Evolutionary conservation across 2,329 filamentous ascomycete species (phyloP).

Genomic region (Chaetomium olivaceum): DNA sequence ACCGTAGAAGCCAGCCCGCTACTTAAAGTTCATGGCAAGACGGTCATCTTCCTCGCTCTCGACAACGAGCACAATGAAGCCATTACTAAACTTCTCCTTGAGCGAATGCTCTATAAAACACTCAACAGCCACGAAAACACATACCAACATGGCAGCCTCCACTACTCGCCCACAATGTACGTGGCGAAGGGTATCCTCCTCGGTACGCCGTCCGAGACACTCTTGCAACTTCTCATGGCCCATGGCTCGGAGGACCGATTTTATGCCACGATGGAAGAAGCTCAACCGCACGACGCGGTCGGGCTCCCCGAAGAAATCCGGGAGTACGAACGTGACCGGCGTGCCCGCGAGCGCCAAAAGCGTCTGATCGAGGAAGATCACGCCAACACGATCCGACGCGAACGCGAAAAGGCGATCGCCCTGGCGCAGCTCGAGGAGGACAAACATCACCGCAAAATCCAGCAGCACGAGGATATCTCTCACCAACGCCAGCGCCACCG

Average conservation of each 20-base stretch:
- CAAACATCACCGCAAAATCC: conserved; percentile 21
- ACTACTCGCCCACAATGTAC: conserved; percentile 39
- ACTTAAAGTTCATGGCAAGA: conserved; percentile 35
- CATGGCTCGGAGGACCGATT: conserved; percentile 32
- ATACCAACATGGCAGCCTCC: conserved; percentile 32
- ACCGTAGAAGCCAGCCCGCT: conserved; percentile 33
- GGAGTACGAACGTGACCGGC: conserved; percentile 29
- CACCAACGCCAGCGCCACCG: conserved; percentile 25
- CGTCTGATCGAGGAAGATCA: conserved; percentile 26
- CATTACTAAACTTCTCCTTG: conserved; percentile 33
- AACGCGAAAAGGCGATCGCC: conserved; percentile 26
- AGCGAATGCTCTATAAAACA: conserved; percentile 32
- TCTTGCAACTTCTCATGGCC: conserved; percentile 27
- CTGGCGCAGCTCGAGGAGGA: conserved; percentile 23
- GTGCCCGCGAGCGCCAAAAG: conserved; percentile 25
- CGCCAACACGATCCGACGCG: conserved; percentile 24
- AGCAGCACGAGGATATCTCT: conserved; percentile 25
- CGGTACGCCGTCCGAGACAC: conserved; percentile 21
- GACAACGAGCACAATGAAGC: conserved; percentile 34
- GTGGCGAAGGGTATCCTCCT: conserved; percentile 31
- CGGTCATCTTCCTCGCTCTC: conserved; percentile 37
- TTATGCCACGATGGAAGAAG: conserved; percentile 30
- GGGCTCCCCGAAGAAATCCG: conserved; percentile 32
- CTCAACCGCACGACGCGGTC: conserved; percentile 30
- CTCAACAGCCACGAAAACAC: conserved; percentile 36